Evolutionary conservation across 192 early-diverging fungal genomes (phyloP).

Genomic region (Chytriomyces hyalinus): DNA sequence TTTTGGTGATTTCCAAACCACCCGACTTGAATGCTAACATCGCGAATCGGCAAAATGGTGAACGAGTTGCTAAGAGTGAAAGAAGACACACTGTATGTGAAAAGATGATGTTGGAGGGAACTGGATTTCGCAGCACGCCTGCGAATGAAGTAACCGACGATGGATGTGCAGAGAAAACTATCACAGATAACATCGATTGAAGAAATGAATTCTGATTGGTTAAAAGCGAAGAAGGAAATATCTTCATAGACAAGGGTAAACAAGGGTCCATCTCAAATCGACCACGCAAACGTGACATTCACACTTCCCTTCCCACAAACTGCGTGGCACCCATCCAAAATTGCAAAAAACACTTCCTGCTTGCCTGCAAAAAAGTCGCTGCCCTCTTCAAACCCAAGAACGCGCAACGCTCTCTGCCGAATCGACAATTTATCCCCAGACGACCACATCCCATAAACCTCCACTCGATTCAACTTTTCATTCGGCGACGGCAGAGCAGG

Average conservation of each 20-base stretch:
- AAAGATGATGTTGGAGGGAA: not conserved
- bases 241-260: no score
- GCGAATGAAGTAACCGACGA: not conserved
- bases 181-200: no score
- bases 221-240: no score
- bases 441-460: constrained; percentile 30
- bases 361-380: constrained; percentile 25
- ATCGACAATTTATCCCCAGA: constrained; percentile 17
- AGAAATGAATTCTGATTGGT: no score
- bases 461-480: constrained; percentile 3
- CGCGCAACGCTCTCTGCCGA: constrained; percentile 20
- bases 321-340: constrained; percentile 4
- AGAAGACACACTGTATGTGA: not conserved
- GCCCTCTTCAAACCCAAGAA: constrained; percentile 21
- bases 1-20: no score
- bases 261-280: constrained; percentile 3
- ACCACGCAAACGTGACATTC: constrained; percentile 27
- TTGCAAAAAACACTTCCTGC: constrained; percentile 27
- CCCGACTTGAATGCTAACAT: constrained; percentile 39
- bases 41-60: constrained; percentile 54
- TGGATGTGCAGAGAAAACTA: not conserved
- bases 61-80: constrained; percentile 37
- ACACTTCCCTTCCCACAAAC: not conserved
- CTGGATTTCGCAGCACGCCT: not conserved
- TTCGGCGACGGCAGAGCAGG: constrained; percentile 35